Conservation (phyloP, 2,329 filamentous ascomycete genomes). For the Diplocarpon mali region DNA sequence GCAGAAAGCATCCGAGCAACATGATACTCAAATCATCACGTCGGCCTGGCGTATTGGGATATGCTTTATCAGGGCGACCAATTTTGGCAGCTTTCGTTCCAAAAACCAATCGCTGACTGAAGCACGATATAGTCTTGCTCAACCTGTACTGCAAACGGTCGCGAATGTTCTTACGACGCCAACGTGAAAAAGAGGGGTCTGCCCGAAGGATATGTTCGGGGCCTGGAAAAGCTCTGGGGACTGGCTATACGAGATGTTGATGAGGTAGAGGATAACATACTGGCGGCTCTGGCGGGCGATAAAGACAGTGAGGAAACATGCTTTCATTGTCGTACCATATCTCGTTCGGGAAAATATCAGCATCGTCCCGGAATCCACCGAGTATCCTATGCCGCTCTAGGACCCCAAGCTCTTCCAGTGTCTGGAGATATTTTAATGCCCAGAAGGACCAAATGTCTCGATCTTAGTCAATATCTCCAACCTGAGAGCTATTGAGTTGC, state of each 20-base stretch:
- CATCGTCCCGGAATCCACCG: no score
- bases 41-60: no score
- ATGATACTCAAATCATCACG: no score
- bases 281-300: slow-evolving; percentile 34
- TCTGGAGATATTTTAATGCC: no score
- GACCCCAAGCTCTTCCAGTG: no score
- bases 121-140: slow-evolving; percentile 39
- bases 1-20: no score
- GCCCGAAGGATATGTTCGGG: slow-evolving; percentile 69
- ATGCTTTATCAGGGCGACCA: not conserved
- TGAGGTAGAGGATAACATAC: slow-evolving; percentile 37
- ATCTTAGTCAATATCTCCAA: no score
- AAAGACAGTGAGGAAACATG: slow-evolving; percentile 20
- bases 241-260: slow-evolving; percentile 40
- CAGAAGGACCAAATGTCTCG: no score
- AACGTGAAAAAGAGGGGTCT: slow-evolving; percentile 68
- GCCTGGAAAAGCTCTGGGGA: slow-evolving; percentile 51
- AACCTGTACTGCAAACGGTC: slow-evolving; percentile 40
- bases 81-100: no score
- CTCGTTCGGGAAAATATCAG: not conserved
- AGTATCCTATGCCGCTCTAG: no score
- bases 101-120: not conserved
- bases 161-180: slow-evolving; percentile 53
- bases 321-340: not conserved
- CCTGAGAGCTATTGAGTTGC: no score